Conservation (phyloP, 768 basidiomycete genomes). For the Boletus rubescentipes region DNA sequence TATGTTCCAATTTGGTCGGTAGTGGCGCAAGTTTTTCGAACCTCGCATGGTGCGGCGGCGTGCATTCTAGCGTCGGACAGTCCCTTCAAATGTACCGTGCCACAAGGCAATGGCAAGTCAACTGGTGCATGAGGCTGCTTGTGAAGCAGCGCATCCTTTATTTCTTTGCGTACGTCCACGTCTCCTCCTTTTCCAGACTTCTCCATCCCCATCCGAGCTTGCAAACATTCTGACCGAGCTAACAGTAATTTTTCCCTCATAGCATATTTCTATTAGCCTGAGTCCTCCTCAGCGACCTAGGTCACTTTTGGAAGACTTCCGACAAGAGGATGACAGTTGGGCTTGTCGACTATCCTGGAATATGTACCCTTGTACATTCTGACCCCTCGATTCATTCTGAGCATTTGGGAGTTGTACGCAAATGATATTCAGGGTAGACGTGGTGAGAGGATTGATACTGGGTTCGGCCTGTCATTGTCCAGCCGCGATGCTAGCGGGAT, state of each 20-base stretch:
- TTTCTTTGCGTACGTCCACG: not conserved
- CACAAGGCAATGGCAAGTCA: not conserved
- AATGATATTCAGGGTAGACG: not conserved
- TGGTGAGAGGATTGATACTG: not conserved
- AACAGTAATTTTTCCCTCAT: not conserved
- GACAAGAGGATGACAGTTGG: not conserved
- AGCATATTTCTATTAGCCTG: not conserved
- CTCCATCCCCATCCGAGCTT: not conserved
- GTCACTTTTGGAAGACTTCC: not conserved
- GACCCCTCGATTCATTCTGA: constrained; percentile 2
- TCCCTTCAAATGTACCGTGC: not conserved
- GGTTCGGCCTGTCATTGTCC: not conserved
- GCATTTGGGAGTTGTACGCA: not conserved
- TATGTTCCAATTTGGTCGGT: not conserved
- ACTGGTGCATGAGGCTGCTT: not conserved
- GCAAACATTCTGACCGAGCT: not conserved
- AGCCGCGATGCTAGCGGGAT: not conserved
- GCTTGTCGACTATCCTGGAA: not conserved
- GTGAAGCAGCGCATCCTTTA: not conserved
- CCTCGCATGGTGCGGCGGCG: not conserved
- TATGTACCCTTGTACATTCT: not conserved
- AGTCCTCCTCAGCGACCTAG: not conserved
- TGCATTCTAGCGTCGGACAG: not conserved
- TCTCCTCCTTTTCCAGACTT: not conserved
- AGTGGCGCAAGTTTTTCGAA: not conserved